Conservation (phyloP, 371 early-diverging fungal genomes). For the Mucor lusitanicus region DNA sequence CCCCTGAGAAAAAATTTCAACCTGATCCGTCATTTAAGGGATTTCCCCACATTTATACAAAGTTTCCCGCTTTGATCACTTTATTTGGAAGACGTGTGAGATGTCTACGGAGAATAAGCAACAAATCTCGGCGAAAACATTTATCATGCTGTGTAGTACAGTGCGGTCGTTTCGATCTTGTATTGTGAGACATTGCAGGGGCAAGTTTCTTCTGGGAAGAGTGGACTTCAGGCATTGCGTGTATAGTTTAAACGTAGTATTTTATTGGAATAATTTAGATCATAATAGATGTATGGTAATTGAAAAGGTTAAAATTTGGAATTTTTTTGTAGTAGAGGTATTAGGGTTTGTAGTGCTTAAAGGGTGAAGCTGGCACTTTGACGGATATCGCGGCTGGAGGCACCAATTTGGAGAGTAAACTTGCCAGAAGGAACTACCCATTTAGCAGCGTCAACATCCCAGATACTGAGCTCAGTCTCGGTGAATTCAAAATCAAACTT, state of each 20-base stretch:
- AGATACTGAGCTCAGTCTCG: conserved; percentile 45
- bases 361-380: conserved; percentile 20
- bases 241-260: background rate
- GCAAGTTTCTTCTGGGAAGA: background rate
- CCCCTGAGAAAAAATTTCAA: background rate
- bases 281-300: background rate
- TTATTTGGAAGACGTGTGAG: background rate
- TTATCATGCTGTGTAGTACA: background rate
- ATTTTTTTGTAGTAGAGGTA: background rate
- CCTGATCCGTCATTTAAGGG: background rate
- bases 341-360: background rate
- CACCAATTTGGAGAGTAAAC: conserved; percentile 51
- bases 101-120: background rate
- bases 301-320: background rate
- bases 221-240: background rate
- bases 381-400: conserved; percentile 54
- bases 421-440: conserved; percentile 52
- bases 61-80: background rate
- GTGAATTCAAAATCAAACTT: conserved; percentile 39
- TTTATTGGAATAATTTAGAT: background rate
- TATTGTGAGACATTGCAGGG: background rate
- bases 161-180: background rate
- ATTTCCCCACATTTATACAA: background rate
- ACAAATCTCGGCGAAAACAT: background rate
- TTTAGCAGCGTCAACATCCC: conserved; percentile 30